Evolutionary conservation across 2,329 filamentous ascomycete genomes (phyloP).

Genomic region (Calycina marina): DNA sequence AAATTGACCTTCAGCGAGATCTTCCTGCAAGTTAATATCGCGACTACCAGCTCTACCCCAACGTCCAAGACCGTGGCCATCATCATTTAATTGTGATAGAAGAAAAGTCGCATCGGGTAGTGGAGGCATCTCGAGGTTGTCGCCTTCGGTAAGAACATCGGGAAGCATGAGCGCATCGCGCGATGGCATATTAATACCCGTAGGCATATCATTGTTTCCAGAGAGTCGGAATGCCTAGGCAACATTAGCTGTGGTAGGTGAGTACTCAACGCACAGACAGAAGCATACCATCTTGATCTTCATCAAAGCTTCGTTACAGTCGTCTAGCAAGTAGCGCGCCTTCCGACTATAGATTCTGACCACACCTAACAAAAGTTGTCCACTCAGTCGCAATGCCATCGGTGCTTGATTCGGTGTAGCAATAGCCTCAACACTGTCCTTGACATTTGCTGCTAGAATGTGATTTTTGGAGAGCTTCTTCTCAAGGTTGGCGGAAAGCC

Average conservation of each 20-base stretch:
- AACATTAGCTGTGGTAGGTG: constrained; percentile 27
- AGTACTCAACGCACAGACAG: not conserved
- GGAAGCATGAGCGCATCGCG: constrained; percentile 79
- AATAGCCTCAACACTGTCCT: constrained; percentile 89
- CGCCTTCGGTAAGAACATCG: constrained; percentile 84
- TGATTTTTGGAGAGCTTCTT: constrained; percentile 97
- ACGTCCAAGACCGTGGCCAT: constrained; percentile 39
- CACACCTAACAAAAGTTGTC: constrained; percentile 86
- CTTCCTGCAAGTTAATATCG: constrained; percentile 55
- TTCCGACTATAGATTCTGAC: constrained; percentile 97
- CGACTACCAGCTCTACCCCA: constrained; percentile 43
- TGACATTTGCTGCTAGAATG: constrained; percentile 85
- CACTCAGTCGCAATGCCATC: constrained; percentile 85
- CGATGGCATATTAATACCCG: constrained; percentile 64
- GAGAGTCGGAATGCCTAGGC: constrained; percentile 77
- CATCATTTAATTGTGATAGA: constrained; percentile 58
- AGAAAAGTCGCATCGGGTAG: constrained; percentile 81
- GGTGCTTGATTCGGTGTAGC: constrained; percentile 86
- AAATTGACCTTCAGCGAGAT: constrained; percentile 65
- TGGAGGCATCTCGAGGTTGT: constrained; percentile 62
- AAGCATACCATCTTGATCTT: constrained; percentile 89
- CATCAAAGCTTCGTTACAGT: constrained; percentile 92
- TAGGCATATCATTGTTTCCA: constrained; percentile 90
- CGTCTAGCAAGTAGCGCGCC: constrained; percentile 87
- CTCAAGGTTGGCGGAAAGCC: constrained; percentile 95